A percentile compares a stretch with the other conserved stretches of the same genome.
phyloP scores from a whole-genome alignment of 768 basidiomycete species.

The Lactifluus echinatus region DNA sequence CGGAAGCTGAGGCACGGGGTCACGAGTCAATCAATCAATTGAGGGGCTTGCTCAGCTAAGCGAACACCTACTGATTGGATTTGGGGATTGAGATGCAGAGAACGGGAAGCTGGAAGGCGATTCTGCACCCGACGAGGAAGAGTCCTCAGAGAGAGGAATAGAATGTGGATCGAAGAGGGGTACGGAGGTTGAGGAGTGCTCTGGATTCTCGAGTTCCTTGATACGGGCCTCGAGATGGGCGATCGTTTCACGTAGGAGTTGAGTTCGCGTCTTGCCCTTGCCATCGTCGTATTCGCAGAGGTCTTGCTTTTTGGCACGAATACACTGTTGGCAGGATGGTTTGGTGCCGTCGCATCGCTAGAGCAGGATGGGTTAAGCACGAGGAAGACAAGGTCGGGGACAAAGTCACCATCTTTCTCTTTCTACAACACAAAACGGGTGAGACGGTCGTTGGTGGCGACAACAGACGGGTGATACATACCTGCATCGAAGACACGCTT shows the following conservation, averaged over 20 bases:
- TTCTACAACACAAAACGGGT: constrained; percentile 15
- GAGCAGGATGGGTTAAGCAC: neutral
- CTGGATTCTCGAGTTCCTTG: constrained; percentile 67
- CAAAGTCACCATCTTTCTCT: constrained; percentile 20
- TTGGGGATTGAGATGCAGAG: constrained; percentile 28
- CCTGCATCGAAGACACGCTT: constrained; percentile 23
- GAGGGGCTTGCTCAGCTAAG: constrained; percentile 38
- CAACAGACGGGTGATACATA: neutral
- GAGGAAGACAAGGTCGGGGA: neutral
- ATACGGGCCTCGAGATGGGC: constrained; percentile 62
- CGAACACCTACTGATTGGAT: constrained; percentile 34
- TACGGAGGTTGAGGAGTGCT: constrained; percentile 59
- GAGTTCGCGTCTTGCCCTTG: constrained; percentile 74
- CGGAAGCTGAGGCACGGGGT: constrained; percentile 1
- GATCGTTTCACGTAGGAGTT: constrained; percentile 71
- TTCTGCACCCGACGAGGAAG: constrained; percentile 28
- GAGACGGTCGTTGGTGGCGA: neutral
- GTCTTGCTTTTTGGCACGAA: constrained; percentile 67
- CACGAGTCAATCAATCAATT: neutral
- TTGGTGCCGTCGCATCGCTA: constrained; percentile 73
- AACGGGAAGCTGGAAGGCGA: constrained; percentile 28
- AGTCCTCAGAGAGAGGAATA: constrained; percentile 26
- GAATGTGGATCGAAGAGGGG: constrained; percentile 62
- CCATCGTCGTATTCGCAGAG: constrained; percentile 78
- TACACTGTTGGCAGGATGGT: constrained; percentile 73